Percentiles rank a stretch among this genome's conserved stretches.
Evolutionary conservation across 331 rosid species (phyloP).

Genomic region (Stylosanthes scabra): DNA sequence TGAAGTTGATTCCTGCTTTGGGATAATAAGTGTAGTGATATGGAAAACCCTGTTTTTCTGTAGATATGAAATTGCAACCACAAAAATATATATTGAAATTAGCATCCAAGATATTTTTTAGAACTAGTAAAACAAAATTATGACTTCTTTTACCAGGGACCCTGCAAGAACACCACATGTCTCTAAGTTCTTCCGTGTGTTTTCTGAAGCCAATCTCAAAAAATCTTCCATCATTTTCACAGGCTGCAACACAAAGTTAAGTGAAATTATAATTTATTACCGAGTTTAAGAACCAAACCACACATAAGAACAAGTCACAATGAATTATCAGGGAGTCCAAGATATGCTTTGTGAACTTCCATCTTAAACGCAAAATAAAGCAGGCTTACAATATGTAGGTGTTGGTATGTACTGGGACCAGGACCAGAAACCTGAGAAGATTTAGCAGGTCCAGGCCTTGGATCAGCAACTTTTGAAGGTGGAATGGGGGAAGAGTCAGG

Average conservation of each 20-base stretch:
- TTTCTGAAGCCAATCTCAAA: constrained; percentile 81
- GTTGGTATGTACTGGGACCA: constrained; percentile 69
- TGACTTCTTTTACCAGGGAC: constrained; percentile 72
- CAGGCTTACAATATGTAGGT: constrained; percentile 79
- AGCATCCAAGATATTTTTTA: constrained; percentile 35
- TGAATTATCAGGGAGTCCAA: constrained; percentile 31
- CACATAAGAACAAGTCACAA: constrained; percentile 25
- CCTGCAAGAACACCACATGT: constrained; percentile 99
- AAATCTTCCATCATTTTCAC: constrained; percentile 94
- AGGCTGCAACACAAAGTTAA: constrained; percentile 66
- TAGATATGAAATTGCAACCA: constrained; percentile 49
- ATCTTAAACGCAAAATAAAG: constrained; percentile 30
- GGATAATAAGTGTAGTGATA: constrained; percentile 89
- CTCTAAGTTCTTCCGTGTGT: constrained; percentile 86
- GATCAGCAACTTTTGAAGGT: constrained; percentile 97
- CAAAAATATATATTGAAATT: constrained; percentile 39
- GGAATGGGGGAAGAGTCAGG: constrained; percentile 64
- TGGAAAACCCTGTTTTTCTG: constrained; percentile 97
- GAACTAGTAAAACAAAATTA: constrained; percentile 26
- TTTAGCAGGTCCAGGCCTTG: constrained; percentile 91
- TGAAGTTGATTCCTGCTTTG: constrained; percentile 98
- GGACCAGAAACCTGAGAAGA: constrained; percentile 63
- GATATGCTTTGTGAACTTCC: constrained; percentile 2
- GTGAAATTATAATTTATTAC: constrained; percentile 22
- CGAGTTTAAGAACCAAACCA: constrained; percentile 22